Evolutionary conservation across 164 flowering plant species (phyloP).

Genomic region (Platanus orientalis): DNA sequence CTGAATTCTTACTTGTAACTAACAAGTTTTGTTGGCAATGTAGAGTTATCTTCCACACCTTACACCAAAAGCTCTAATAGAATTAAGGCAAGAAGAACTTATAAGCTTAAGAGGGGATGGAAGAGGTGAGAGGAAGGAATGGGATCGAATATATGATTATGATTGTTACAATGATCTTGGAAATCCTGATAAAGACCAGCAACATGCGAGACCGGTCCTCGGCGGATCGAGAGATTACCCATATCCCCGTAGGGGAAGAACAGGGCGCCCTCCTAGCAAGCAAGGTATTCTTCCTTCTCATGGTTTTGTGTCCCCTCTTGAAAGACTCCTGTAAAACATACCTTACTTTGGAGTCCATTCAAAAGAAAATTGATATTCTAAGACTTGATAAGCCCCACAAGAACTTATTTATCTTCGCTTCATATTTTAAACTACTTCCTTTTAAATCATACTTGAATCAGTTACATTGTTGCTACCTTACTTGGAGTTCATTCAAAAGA

Average conservation of each 20-base stretch:
- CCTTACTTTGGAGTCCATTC: too few species aligned
- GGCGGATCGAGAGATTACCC: slow-evolving; percentile 75
- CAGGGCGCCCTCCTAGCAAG: slow-evolving; percentile 53
- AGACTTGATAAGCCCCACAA: too few species aligned
- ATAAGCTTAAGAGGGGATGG: slow-evolving; percentile 65
- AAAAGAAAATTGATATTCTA: too few species aligned
- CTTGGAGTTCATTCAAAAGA: too few species aligned
- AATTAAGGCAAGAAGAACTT: slow-evolving; percentile 62
- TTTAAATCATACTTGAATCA: too few species aligned
- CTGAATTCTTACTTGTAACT: neutral
- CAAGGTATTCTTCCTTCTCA: slow-evolving; percentile 27
- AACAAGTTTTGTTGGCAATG: neutral
- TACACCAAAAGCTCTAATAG: slow-evolving; percentile 51
- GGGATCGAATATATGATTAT: slow-evolving; percentile 87
- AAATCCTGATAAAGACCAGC: slow-evolving; percentile 48
- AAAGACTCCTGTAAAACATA: too few species aligned
- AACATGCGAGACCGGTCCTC: slow-evolving; percentile 51
- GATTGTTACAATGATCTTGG: slow-evolving; percentile 81
- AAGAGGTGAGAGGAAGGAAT: slow-evolving; percentile 54
- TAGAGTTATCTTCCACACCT: slow-evolving; percentile 72
- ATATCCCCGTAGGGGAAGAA: slow-evolving; percentile 82
- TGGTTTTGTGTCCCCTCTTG: neutral
- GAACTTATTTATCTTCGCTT: too few species aligned
- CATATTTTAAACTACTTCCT: too few species aligned
- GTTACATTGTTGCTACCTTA: too few species aligned